Base-by-base conservation (phyloP, 139 green algal species). In the Ettlia oleoabundans region DNA sequence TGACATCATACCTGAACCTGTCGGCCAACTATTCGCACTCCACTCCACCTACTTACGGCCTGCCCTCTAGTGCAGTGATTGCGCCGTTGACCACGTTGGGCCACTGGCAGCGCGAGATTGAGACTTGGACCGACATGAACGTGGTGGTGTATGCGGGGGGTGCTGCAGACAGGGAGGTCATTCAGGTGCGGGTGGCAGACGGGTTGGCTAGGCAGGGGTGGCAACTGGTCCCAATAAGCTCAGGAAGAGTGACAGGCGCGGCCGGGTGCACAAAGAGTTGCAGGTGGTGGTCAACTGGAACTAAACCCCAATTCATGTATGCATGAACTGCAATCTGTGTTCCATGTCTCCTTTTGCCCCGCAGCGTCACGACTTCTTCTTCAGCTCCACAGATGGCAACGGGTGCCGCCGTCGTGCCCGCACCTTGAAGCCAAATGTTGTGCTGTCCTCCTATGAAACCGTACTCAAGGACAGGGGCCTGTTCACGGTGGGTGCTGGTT, bases 81-180 rank as follows among this genome's bases (percentile, higher is more conserved):
- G 96, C 96, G 4, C 96, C 96, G 21, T 88, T 98, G 28, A 97
- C 94, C 67, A 98, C 95, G 13, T 90, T 99, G 51, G 92, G 89
- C 32, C 95, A 99, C 88, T 99, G 96, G 96, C 87, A 95, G 88
- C 87, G 96, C 26, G 95, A 99, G 85, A 90, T 98, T 3, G 81
- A 96, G 87, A 96, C 94, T 4, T 98, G 96, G 93, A 97, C 92
- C 1, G 84, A 89, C 85, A 95, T 97, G 93, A 94, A 98, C 78
- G 91, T 92, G 51, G 92, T 98, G 62, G 32, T 94, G 80, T 97
- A 95, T 40, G 85, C 82, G 3, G 95, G 95, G 21, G 74, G 40
- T n/a, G 84, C 72, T 26, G 76, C 40, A 0, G 92, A 96, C 87
- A 86, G 94, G 19, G 73, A 86, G 15, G 22, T 94, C 21, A 93